Conservation (phyloP, 2,329 filamentous ascomycete species). For the Coniella vitis region DNA sequence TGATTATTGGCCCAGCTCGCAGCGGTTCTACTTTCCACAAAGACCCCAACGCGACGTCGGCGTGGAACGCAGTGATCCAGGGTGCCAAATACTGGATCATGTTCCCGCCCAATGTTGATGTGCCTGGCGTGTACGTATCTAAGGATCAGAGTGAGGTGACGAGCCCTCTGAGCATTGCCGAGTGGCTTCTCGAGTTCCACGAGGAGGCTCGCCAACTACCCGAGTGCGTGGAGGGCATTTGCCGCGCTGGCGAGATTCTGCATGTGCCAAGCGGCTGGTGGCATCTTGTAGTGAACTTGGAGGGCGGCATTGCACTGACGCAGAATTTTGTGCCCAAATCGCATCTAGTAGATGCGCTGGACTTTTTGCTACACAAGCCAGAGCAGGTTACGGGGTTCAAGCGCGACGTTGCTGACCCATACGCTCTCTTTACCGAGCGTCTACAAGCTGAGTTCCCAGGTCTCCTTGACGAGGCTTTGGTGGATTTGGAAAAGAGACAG, state of each 20-base stretch:
- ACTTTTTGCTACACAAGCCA: slow-evolving; percentile 73
- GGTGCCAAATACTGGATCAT: slow-evolving; percentile 98
- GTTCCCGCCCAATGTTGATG: slow-evolving; percentile 74
- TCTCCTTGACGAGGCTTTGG: slow-evolving; percentile 58
- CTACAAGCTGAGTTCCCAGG: slow-evolving; percentile 58
- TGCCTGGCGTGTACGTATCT: slow-evolving; percentile 86
- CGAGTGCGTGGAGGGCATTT: slow-evolving; percentile 81
- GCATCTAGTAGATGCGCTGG: slow-evolving; percentile 67
- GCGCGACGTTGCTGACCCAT: slow-evolving; percentile 64
- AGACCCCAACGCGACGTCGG: slow-evolving; percentile 64
- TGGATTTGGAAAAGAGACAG: slow-evolving; percentile 55
- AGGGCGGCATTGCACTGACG: slow-evolving; percentile 78
- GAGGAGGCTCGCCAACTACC: slow-evolving; percentile 67
- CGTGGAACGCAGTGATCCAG: slow-evolving; percentile 89
- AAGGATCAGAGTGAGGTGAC: slow-evolving; percentile 89
- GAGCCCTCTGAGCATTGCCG: slow-evolving; percentile 88
- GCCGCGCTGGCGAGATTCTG: slow-evolving; percentile 74
- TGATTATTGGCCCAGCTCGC: slow-evolving; percentile 80
- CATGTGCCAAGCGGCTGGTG: slow-evolving; percentile 96
- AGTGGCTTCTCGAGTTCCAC: slow-evolving; percentile 91
- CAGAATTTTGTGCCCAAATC: slow-evolving; percentile 87
- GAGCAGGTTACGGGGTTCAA: slow-evolving; percentile 86
- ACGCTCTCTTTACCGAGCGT: slow-evolving; percentile 64
- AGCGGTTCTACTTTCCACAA: slow-evolving; percentile 96
- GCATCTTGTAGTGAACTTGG: slow-evolving; percentile 89